Conservation (phyloP, 257 asterid genomes). For the Solanum acaule region DNA sequence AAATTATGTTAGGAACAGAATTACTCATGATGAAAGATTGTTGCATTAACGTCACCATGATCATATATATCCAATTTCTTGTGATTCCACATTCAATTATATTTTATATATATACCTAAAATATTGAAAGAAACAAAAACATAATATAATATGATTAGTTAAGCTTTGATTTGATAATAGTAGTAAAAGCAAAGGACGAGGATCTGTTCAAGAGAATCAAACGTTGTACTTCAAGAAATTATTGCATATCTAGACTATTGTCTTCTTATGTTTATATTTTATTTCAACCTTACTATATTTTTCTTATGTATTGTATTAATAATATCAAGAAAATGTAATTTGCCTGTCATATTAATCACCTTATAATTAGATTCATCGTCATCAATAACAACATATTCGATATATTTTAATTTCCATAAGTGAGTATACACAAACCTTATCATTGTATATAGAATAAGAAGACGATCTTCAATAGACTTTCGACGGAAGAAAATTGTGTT, state of each 20-base stretch:
- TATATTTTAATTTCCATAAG: neutral
- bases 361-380: neutral
- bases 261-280: constrained; percentile 2
- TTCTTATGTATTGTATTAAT: neutral
- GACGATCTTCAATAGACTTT: neutral
- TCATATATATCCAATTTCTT: neutral
- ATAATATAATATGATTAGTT: neutral
- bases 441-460: too few species aligned
- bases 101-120: neutral
- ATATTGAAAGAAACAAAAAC: neutral
- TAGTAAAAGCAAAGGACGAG: neutral
- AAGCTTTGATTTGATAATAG: neutral
- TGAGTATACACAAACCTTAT: too few species aligned
- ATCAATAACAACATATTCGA: neutral
- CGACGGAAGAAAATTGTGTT: rapidly evolving
- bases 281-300: neutral
- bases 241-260: constrained; percentile 16
- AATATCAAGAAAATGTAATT: neutral
- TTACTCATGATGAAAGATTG: neutral
- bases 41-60: neutral
- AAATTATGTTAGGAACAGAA: neutral
- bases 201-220: neutral
- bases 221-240: neutral
- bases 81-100: neutral
- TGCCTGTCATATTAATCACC: neutral